Evolutionary conservation across 106 monocot species (phyloP), one percentile per base, ranked within the genome.

Genomic region (Dendrobium catenatum): DNA sequence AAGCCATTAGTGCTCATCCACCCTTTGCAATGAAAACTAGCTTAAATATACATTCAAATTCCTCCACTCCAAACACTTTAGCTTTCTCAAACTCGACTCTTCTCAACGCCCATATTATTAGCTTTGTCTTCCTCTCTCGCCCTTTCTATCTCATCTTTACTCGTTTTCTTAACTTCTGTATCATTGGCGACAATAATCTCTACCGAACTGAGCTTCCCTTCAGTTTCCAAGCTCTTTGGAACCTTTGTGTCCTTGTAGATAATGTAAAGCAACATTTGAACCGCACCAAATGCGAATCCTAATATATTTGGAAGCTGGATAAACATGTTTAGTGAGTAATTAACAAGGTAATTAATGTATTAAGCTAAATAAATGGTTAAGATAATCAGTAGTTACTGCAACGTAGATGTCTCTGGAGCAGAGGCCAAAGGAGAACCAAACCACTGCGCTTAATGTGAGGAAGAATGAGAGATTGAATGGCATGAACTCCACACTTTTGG

Each of bases 231-330:
- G 4, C 44, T 33, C 37, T 70, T 13, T 0, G 74, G 66, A 44
- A 48, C 61, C 51, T 56, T 78, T 17, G 49, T n/a, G 42, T 82
- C 58, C 59, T 68, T 83, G 87, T 82, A 90, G 51, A 79, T 19
- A 10, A 85, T 11, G 79, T 87, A 94, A 5, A 94, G 82, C 19
- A 83, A 64, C 89, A 94, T 94, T 73, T 94, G 93, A 4, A 42
- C 18, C 4, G 86, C 48, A 2, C 93, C 91, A 84, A 94, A 94
- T 11, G 75, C 0, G 78, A 94, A 89, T 8, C 91, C 93, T n/a
- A 91, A 41, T 17, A 94, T 51, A 47, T 91, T 94, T 33, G 93
- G 93, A 4, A 86, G 9, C 90, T 91, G 7, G 31, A 31, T 13
- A 51, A 3, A 51, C 13, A 11, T 10, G 10, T 48, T 61, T n/a